phyloP scores from a whole-genome alignment of 2,329 filamentous ascomycete genomes.

The Pseudogymnoascus pannorum region DNA sequence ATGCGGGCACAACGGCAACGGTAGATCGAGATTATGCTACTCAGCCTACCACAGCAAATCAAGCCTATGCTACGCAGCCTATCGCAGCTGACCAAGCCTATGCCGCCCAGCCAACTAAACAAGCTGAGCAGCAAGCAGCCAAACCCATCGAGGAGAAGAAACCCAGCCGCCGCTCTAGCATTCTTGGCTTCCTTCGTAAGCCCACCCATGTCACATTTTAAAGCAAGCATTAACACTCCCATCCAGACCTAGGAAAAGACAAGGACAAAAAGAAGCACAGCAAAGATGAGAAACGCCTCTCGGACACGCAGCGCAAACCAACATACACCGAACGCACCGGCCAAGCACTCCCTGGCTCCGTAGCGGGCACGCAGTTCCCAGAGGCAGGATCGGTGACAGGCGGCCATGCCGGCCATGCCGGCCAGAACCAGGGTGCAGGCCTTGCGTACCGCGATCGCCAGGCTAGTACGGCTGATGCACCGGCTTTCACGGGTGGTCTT shows the following conservation, averaged over 20 bases:
- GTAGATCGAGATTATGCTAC: background rate
- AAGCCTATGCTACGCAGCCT: background rate
- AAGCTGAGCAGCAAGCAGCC: constrained; percentile 15
- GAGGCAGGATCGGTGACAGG: no score
- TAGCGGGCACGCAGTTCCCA: constrained; percentile 10
- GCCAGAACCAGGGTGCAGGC: background rate
- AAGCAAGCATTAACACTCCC: constrained; percentile 7
- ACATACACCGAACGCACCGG: constrained; percentile 1
- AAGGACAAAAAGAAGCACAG: constrained; percentile 20
- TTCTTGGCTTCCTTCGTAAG: constrained; percentile 23
- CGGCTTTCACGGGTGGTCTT: background rate
- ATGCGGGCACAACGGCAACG: background rate
- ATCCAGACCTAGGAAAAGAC: constrained; percentile 19
- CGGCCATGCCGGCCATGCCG: no score
- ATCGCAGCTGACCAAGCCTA: background rate
- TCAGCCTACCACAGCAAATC: background rate
- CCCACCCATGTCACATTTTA: background rate
- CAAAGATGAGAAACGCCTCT: background rate
- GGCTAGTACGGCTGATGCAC: background rate
- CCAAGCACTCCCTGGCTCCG: constrained; percentile 18
- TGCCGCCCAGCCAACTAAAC: constrained; percentile 11
- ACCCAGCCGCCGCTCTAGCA: constrained; percentile 15
- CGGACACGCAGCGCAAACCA: background rate
- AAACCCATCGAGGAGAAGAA: constrained; percentile 11
- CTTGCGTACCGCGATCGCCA: background rate